phyloP scores from a whole-genome alignment of 768 basidiomycete species.

The Naganishia antarctica region DNA sequence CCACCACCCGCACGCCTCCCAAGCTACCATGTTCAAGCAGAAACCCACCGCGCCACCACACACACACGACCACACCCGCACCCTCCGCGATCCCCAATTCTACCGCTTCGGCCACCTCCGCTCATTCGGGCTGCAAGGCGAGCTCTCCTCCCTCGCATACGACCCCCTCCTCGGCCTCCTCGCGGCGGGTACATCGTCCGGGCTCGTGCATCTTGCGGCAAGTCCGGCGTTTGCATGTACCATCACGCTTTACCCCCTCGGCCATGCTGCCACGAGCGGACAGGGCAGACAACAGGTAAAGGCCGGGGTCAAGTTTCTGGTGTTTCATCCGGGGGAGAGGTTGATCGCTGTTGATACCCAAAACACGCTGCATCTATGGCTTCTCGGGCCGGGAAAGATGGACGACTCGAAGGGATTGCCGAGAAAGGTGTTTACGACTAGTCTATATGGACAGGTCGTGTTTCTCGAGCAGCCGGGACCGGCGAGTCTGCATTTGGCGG shows the following conservation, averaged over 20 bases:
- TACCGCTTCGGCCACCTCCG: constrained; percentile 46
- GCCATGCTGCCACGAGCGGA: background rate
- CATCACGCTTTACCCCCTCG: constrained; percentile 35
- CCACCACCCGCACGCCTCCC: background rate
- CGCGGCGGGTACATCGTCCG: constrained; percentile 55
- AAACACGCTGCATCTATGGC: constrained; percentile 61
- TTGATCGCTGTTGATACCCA: constrained; percentile 60
- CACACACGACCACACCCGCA: constrained; percentile 40
- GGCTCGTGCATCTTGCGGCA: constrained; percentile 64
- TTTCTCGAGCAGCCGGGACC: constrained; percentile 55
- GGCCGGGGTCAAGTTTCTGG: constrained; percentile 58
- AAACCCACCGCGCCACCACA: background rate
- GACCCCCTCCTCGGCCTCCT: constrained; percentile 50
- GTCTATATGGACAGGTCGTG: constrained; percentile 40
- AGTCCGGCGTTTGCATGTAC: constrained; percentile 58
- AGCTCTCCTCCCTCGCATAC: constrained; percentile 47
- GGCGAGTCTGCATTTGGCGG: constrained; percentile 66
- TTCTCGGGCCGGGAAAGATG: constrained; percentile 52
- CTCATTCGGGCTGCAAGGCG: constrained; percentile 44
- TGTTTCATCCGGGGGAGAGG: constrained; percentile 58
- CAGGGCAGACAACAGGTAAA: background rate
- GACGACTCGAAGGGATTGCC: constrained; percentile 57
- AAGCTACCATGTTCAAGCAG: constrained; percentile 10
- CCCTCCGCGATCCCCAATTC: constrained; percentile 42
- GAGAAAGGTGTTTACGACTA: constrained; percentile 47